Conservation (phyloP, 106 monocot genomes). For the Apostasia shenzhenica region DNA sequence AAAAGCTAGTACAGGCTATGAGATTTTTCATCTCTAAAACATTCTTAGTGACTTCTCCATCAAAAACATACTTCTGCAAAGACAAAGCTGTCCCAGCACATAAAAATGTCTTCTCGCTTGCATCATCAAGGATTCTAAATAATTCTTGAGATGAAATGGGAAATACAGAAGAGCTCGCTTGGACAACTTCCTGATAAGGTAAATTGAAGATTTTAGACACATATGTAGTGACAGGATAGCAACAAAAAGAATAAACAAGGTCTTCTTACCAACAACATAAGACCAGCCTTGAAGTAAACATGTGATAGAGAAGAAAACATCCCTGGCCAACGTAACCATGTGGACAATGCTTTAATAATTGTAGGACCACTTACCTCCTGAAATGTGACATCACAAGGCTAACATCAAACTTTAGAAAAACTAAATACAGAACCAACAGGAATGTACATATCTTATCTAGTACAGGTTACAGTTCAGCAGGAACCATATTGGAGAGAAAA, state of each 20-base stretch:
- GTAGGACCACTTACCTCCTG: constrained; percentile 66
- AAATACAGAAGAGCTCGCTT: constrained; percentile 34
- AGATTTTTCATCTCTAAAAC: constrained; percentile 68
- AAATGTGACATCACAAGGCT: constrained; percentile 12
- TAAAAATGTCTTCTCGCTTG: constrained; percentile 85
- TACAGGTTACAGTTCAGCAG: too few relatives aligned
- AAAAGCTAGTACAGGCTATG: constrained; percentile 58
- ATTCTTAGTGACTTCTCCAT: constrained; percentile 60
- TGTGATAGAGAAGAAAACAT: constrained; percentile 49
- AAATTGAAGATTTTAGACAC: background rate
- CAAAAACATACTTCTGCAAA: constrained; percentile 80
- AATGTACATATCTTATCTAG: too few relatives aligned
- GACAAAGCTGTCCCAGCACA: constrained; percentile 49
- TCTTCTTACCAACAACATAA: constrained; percentile 43
- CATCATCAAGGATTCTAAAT: constrained; percentile 70
- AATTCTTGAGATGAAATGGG: constrained; percentile 56
- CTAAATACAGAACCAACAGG: background rate
- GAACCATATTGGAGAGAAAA: too few relatives aligned
- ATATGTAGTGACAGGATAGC: background rate
- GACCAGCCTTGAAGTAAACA: constrained; percentile 56
- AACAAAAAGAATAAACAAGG: background rate
- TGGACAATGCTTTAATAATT: constrained; percentile 41
- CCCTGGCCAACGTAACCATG: constrained; percentile 42
- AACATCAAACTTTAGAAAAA: too few relatives aligned
- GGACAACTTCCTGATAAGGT: constrained; percentile 41